Base-by-base conservation (phyloP, 352 stramenopile species). In the Blastocystis sp. region DNA sequence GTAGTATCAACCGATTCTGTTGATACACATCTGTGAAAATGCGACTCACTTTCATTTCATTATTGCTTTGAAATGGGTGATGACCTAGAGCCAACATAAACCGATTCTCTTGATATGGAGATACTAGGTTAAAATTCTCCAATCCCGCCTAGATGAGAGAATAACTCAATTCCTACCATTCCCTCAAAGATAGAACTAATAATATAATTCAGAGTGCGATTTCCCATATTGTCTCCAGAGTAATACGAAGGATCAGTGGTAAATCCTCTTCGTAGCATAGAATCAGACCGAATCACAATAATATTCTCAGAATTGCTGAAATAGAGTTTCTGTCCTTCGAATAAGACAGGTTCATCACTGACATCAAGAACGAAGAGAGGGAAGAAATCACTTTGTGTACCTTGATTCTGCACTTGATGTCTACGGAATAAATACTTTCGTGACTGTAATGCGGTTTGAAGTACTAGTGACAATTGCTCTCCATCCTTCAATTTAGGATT, bases 321-420 rank as follows among this genome's bases (percentile, higher is more conserved):
- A 27, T 83, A 83, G 4, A 43, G 51, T 21, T 24, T 37, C 16
- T 39, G 27, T 32, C 27, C 51, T 43, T 83, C 71, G 12, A 83
- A 83, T 4, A 65, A 29, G 24, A 83, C 24, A 4, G 29, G 24
- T 3, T 27, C 2, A 42, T 83, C 24, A 32, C 46, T 65, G 5
- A 59, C 51, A 43, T 83, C 71, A 11, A 83, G 54, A 46, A 83
- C 71, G 54, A 83, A 83, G 51, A 83, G 42, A 24, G 71, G 51
- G 27, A 46, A 83, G 16, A 83, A 49, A 19, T 51, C 63, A 14
- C 21, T 46, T 7, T 37, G 35, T 12, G 14, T 32, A 54, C 35
- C 35, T 14, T 51, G 16, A 27, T 21, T 29, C 16, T 54, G n/a
- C 1, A 24, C 4, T 37, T 19, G 16, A 16, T 83, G 71, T 11